phyloP scores from a whole-genome alignment of 495 filamentous ascomycete species.

The Penicillium cinerascens region DNA sequence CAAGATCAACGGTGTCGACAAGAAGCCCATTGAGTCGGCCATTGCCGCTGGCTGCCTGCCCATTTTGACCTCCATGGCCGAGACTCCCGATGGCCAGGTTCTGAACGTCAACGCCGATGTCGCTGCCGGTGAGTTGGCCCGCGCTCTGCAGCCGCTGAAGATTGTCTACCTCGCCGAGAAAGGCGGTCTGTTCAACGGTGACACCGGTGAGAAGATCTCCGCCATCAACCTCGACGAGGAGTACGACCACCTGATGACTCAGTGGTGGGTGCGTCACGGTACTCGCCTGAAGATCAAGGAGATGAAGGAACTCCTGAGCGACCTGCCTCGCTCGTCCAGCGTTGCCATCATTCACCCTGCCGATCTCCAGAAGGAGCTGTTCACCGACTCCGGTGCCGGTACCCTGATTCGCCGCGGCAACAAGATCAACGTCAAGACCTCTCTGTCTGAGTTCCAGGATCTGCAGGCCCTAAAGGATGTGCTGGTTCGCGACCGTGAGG shows the following conservation, averaged over 20 bases:
- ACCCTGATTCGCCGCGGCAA: constrained; percentile 92
- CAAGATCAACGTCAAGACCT: constrained; percentile 75
- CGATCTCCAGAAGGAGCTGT: constrained; percentile 92
- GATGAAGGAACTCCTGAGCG: constrained; percentile 88
- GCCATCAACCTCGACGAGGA: constrained; percentile 98
- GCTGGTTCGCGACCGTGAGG: constrained; percentile 80
- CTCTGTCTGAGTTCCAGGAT: constrained; percentile 76
- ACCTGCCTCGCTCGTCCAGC: constrained; percentile 85
- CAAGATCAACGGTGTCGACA: constrained; percentile 92
- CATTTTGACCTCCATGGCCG: constrained; percentile 95
- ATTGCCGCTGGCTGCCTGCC: constrained; percentile 91
- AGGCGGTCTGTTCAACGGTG: constrained; percentile 91
- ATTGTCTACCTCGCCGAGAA: constrained; percentile 98
- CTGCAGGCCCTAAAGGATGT: constrained; percentile 73
- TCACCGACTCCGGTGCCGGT: constrained; percentile 93
- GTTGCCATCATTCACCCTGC: constrained; percentile 97
- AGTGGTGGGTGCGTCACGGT: constrained; percentile 94
- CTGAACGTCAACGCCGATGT: constrained; percentile 98
- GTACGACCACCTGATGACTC: constrained; percentile 89
- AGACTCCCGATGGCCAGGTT: constrained; percentile 88
- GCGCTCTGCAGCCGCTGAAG: constrained; percentile 88
- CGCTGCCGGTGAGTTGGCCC: constrained; percentile 88
- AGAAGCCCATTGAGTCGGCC: constrained; percentile 82
- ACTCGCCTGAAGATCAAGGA: constrained; percentile 98
- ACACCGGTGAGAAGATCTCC: constrained; percentile 92